Base-by-base conservation (phyloP, 805 yeast genomes). In the Wickerhamiella cacticola region DNA sequence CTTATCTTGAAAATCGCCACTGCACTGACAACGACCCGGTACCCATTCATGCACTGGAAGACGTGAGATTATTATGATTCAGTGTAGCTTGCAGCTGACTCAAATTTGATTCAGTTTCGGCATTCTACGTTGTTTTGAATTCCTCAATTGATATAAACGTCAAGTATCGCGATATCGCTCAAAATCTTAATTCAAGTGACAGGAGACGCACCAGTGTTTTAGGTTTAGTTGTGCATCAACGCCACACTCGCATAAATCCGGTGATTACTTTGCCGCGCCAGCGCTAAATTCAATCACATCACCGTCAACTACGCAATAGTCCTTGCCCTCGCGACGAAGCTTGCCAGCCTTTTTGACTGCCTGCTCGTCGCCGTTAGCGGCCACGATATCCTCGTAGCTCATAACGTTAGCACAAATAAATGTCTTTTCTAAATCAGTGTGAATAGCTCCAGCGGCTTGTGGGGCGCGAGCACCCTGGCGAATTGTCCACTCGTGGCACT, bases 401-500 rank as follows among this genome's bases (percentile, higher is more conserved):
- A 75, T 72, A 24, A 87, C 82, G 49, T 79, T 78, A 8, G 92
- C 94, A 59, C 76, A 75, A 41, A 87, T 76, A 61, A 87, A 87
- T 0, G 94, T 82, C 57, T 79, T 76, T 66, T 81, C 79, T 48
- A 86, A 66, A 62, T 86, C 96, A 6, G 85, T 81, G 62, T 87
- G 96, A 51, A 87, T 87, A 28, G 81, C 80, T 64, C 96, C 97
- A 19, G 98, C 98, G 40, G 98, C 97, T 62, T 83, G 87, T n/a
- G 98, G 98, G 47, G 96, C 96, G 58, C 84, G 80, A 41, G 89
- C 82, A 58, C 94, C 94, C 57, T 73, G 71, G 68, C 97, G 79
- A 54, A 92, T 79, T 29, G 98, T 92, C 98, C 98, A 92, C 68
- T 94, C 96, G 66, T 96, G 82, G 45, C 88, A 95, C 70, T 92